Conservation (phyloP, 352 stramenopile genomes). For the Stramenopiles sp. region DNA sequence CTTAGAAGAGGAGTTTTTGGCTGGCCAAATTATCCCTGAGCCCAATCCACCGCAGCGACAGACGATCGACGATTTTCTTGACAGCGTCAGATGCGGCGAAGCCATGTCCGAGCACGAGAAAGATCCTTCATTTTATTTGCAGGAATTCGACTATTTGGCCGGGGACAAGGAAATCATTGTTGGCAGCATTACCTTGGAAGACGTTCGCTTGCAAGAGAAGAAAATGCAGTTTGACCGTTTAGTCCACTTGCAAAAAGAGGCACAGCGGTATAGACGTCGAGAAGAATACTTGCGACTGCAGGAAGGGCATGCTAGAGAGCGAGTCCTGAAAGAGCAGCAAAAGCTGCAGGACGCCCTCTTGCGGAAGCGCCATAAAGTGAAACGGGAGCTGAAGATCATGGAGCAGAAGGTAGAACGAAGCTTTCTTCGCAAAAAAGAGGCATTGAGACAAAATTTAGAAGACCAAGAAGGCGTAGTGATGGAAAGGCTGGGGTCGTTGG, state of each 20-base stretch:
- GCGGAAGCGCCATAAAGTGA: no score
- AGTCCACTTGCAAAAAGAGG: slow-evolving; percentile 7
- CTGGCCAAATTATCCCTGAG: no score
- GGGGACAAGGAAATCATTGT: slow-evolving; percentile 45
- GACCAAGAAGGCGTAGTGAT: slow-evolving; percentile 9
- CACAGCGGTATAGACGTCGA: slow-evolving; percentile 6
- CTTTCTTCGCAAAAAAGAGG: slow-evolving; percentile 25
- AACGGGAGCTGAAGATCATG: slow-evolving; percentile 36
- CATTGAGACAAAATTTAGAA: background rate
- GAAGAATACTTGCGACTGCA: background rate
- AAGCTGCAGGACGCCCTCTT: slow-evolving; percentile 35
- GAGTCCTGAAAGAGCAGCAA: slow-evolving; percentile 12
- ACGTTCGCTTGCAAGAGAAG: slow-evolving; percentile 37
- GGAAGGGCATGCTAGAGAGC: background rate
- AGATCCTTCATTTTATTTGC: no score
- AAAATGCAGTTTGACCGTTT: slow-evolving; percentile 33
- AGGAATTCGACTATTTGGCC: no score
- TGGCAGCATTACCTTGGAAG: slow-evolving; percentile 35
- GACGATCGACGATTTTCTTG: no score
- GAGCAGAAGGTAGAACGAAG: slow-evolving; percentile 37
- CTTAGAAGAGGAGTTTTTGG: no score
- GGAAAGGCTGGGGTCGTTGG: no score
- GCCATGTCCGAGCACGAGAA: no score
- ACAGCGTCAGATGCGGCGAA: no score
- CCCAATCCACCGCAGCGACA: no score